Evolutionary conservation across 78 protist genomes (phyloP), one percentile per base, ranked within the genome.

Genomic region (Dictyostelium citrinum): DNA sequence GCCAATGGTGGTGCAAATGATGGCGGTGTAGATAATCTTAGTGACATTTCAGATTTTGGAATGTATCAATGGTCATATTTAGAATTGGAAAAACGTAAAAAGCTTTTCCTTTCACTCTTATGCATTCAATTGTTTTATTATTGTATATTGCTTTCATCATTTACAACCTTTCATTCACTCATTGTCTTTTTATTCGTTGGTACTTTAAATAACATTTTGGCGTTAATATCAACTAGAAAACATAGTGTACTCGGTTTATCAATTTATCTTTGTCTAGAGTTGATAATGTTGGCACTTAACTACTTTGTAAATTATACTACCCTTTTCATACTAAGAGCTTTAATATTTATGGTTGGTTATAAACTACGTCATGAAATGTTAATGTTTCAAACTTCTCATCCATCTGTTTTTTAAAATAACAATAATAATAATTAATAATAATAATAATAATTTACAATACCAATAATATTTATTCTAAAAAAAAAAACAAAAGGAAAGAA

Each of bases 361-460:
- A 76, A 37, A 76, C n/a, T 76, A 11, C 49, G 82, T 41, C 82
- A 76, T n/a, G 81, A 75, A n/a, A 35, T 75, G 58, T 35, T 39
- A 35, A 12, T 75, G 37, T n/a, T 33, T 24, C 71, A 61, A 70
- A 14, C 43, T 17, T 67, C 75, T 67, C 37, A 67, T 29, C 75
- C 31, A 12, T 67, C 64, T 55, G 27, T 55, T 55, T 55, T 55
- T 55, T 55, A 55, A 55, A 55, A 5, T 55, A 5, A 55, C 16
- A 55, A 55, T 20, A 5, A 55, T 49, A 49, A 49, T 2, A 14
- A 49, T 6, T 16, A 49, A 49, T 49, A 16, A 49, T 16, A 49
- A 14, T 49, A 49, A 22, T 27, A 64, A 45, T 45, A 45, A 45
- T 45, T 39, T 39, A 39, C 43, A 39, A 39, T 5, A 5, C 43